Conservation (phyloP, 257 asterid genomes). For the Gentiana macrophylla region DNA sequence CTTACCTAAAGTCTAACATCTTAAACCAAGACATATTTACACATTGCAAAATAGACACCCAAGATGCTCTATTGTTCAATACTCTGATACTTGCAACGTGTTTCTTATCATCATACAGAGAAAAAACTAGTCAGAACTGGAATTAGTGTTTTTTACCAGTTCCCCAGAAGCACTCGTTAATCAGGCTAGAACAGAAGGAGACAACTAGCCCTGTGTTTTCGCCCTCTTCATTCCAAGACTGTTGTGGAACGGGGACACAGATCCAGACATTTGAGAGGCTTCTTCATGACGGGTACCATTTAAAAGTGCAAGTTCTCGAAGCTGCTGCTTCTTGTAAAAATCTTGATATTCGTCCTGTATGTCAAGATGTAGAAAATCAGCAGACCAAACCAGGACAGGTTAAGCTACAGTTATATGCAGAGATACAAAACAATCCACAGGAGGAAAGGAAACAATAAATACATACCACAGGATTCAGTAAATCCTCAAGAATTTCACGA, state of each 20-base stretch:
- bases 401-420: too few relatives aligned
- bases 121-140: too few relatives aligned
- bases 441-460: not conserved
- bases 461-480: constrained; percentile 90
- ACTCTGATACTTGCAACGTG: too few relatives aligned
- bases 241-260: constrained; percentile 89
- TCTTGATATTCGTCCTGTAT: constrained; percentile 90
- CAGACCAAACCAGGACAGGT: not conserved
- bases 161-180: too few relatives aligned
- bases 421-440: too few relatives aligned
- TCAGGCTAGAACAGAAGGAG: not conserved
- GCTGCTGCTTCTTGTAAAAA: constrained; percentile 81
- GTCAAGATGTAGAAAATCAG: not conserved
- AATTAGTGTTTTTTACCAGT: too few relatives aligned
- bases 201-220: constrained; percentile 65
- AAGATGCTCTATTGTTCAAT: too few relatives aligned
- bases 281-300: constrained; percentile 93
- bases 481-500: constrained; percentile 78
- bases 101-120: too few relatives aligned
- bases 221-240: constrained; percentile 99
- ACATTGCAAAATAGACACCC: too few relatives aligned
- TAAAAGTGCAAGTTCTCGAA: constrained; percentile 84
- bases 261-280: constrained; percentile 82
- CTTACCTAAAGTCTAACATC: too few relatives aligned
- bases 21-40: too few relatives aligned